A percentile compares a stretch with the other conserved stretches of the same genome.
Evolutionary conservation across 2,329 filamentous ascomycete genomes (phyloP).

Genomic region (Diaporthe nobilis): DNA sequence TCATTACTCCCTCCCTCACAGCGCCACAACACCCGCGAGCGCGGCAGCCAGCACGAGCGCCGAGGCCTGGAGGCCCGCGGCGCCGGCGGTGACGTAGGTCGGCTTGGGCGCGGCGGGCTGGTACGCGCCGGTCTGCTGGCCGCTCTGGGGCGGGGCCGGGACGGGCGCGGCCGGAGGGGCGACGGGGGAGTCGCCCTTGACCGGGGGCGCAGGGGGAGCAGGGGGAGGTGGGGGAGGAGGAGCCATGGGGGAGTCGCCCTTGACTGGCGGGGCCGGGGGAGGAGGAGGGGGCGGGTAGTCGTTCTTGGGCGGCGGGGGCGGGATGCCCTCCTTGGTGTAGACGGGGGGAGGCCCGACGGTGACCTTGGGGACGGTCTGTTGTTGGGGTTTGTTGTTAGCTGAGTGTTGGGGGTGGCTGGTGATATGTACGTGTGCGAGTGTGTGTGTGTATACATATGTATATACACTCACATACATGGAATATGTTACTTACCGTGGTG

Average conservation of each 20-base stretch:
- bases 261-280: not conserved
- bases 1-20: conserved; percentile 46
- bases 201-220: conserved; percentile 6
- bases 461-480: not conserved
- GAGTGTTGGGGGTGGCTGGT: too few relatives aligned
- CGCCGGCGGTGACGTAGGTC: conserved; percentile 48
- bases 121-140: conserved; percentile 39
- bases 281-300: not conserved
- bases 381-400: not conserved
- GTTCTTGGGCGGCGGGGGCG: not conserved
- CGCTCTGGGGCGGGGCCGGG: conserved; percentile 39
- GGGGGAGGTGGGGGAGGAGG: not conserved
- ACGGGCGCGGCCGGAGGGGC: not conserved
- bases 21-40: conserved; percentile 43
- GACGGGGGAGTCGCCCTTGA: not conserved
- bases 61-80: conserved; percentile 32
- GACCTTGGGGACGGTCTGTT: conserved; percentile 11
- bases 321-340: not conserved
- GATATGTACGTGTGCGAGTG: not conserved
- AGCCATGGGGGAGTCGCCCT: not conserved
- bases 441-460: not conserved
- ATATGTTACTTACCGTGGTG: conserved; percentile 42
- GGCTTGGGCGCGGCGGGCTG: conserved; percentile 44
- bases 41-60: conserved; percentile 24
- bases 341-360: not conserved